Base-by-base conservation (phyloP, 768 basidiomycete species). In the Pulveroboletus sp. region DNA sequence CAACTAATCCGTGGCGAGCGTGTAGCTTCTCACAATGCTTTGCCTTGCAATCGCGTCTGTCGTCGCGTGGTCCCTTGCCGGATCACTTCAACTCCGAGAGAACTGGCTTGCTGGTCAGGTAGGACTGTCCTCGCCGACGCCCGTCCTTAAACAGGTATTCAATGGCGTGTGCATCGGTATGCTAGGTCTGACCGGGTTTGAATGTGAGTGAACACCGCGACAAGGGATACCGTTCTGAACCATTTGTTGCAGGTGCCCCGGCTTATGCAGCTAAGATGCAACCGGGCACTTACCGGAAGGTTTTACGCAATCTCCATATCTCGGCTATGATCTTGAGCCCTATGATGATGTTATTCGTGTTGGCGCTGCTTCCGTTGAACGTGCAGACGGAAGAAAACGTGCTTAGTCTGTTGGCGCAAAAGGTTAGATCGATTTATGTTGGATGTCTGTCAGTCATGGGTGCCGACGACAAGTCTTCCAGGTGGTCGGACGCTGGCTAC, bases 131-230 rank as follows among this genome's bases (percentile, higher is more conserved):
- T 68, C 73, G 4, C 50, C 69, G 0, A 45, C 54, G 4, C 60
- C 58, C 3, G 61, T 79, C 28, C 61, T 72, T 0, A 71, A 62
- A 21, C 76, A 85, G 37, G 68, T 82, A 8, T 89, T 80, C 62
- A 71, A 81, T 51, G 87, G 87, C 0, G 71, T 85, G 26, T 88
- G 85, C 56, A 69, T 90, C 3, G 79, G 83, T 0, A 82, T 88
- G 72, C 70, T 90, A 1, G 85, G 85, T 0, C 71, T 87, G 32
- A 87, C 87, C 1, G 86, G 83, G 8, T 81, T 82, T 58, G 82
- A 83, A 74, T 84, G 83, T 83, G 18, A 14, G 56, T 32, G 36
- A 4, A 24, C 17, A 31, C 24, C 30, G 28, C 8, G 6, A 30
- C 26, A 28, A 17, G 11, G 7, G n/a, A 43, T 31, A 38, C 43